These are phyloP conservation scores for Cornus kousa DNA, from an alignment of 148 eudicot species.

Conservation along the genomic window DNA sequence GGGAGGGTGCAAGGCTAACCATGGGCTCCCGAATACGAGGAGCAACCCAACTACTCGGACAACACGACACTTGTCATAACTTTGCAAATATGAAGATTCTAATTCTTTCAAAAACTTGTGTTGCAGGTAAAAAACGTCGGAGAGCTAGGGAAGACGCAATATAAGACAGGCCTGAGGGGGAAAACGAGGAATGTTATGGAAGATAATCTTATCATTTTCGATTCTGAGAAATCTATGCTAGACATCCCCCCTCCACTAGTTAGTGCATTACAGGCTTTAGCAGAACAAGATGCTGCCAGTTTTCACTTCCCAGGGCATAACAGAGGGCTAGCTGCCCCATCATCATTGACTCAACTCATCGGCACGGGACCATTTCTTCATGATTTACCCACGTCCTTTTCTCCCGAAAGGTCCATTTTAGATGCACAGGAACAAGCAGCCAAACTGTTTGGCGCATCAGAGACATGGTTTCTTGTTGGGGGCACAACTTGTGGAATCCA, in stretches of 20 bases:
- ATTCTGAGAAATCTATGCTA: constrained; percentile 9
- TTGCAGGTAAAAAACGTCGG: constrained; percentile 29
- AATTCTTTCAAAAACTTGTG: neutral
- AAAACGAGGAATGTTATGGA: constrained; percentile 6
- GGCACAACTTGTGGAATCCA: constrained; percentile 89
- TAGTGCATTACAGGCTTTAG: constrained; percentile 55
- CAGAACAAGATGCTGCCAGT: constrained; percentile 59
- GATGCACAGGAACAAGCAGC: constrained; percentile 75
- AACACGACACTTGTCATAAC: too few species aligned
- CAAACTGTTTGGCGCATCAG: constrained; percentile 67
- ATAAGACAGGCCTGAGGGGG: neutral
- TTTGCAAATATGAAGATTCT: neutral
- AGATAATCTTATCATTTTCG: neutral
- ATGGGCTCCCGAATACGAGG: too few species aligned
- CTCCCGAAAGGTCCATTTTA: constrained; percentile 65
- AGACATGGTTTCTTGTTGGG: constrained; percentile 94
- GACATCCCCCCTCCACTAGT: constrained; percentile 55
- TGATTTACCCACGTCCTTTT: constrained; percentile 60
- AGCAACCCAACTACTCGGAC: too few species aligned
- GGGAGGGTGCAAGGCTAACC: too few species aligned
- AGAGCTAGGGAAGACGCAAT: constrained; percentile 19
- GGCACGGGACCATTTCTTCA: constrained; percentile 55
- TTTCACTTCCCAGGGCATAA: constrained; percentile 94
- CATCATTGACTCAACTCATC: constrained; percentile 55
- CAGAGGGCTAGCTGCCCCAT: constrained; percentile 72